Base-by-base conservation (phyloP, 2,329 filamentous ascomycete species). In the Cercospora zeina region DNA sequence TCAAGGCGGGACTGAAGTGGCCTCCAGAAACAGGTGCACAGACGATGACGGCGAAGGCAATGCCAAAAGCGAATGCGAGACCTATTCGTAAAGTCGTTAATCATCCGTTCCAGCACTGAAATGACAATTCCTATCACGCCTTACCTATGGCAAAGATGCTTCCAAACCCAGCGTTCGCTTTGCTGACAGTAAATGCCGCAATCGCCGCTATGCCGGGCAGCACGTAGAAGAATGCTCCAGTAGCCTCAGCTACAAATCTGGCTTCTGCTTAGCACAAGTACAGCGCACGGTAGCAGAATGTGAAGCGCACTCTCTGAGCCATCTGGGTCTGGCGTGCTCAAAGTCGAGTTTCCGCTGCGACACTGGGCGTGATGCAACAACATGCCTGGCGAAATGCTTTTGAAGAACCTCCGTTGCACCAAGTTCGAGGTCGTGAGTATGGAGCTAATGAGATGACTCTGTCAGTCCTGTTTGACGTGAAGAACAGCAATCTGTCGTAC, bases 41-140 rank as follows among this genome's bases (percentile, higher is more conserved):
- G 36, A 79, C 81, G 59, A 85, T 84, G 71, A 86, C 84, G 49
- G 83, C 83, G 66, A 85, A 83, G 13, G 82, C 81, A 68, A 86
- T 85, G 3, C 84, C 83, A 14, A 85, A 70, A 4, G 81, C 82
- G 69, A 83, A 86, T 2, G 81, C 82, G 71, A 77, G 81, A 13
- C 56, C 54, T 55, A 21, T 7, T 2, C 4, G 31, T 3, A 8
- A 34, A 30, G 13, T 10, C 14, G 34, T 55, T 27, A 16, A 13
- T n/a, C 11, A 58, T 11, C 42, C 16, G 3, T 45, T 1, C 5
- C 37, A 21, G 9, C 10, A 10, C 37, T 16, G 16, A 14, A 16
- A 9, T n/a, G 24, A n/a, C 21, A n/a, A 19, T 13, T 19, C 4
- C 24, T 3, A n/a, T 31, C 4, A 1, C n/a, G 14, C 10, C 31